Base-by-base conservation (phyloP, 495 filamentous ascomycete species). In the Aspergillus steynii region DNA sequence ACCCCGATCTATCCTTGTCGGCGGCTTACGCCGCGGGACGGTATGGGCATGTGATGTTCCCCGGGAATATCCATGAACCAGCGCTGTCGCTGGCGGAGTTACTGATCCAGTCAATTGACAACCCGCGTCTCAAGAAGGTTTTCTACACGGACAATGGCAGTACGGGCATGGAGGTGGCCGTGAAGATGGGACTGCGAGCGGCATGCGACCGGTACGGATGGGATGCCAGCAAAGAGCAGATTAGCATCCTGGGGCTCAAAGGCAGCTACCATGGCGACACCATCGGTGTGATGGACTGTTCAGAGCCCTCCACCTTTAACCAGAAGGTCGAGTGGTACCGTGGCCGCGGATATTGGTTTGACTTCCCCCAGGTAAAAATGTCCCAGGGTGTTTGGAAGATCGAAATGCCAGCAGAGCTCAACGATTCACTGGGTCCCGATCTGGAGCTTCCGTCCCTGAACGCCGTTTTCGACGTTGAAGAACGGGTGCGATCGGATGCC, bases 41-140 rank as follows among this genome's bases (percentile, higher is more conserved):
- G 28, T 93, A 93, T 65, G 90, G 90, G 2, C 90, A 93, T 71
- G 88, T 93, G 28, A 93, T 92, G 88, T 92, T 93, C 65, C 86
- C 90, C 0, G 85, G 84, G 1, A 83, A 87, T 2, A 79, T 91
- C 20, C 89, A 93, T 58, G 82, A 89, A 61, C 90, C 90, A 0
- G 90, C 88, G 0, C 70, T 92, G 1, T 70, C 74, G 25, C 79
- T 93, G 8, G 87, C 90, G 0, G 80, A 86, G 62, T 70, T 69
- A 0, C 74, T 93, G 3, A 67, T 92, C 27, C 34, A 76, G n/a
- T 74, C 76, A 0, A 65, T 88, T 28, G 69, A 73, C 2, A 91
- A 89, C 58, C 78, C 81, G 2, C 83, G 90, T 0, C 72, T 92
- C 6, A 68, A 68, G 15, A 86, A 86, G 37, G 86, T 88, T 3